These are phyloP conservation scores for Cercospora sp. DNA, from an alignment of 2,329 filamentous ascomycete genomes.

Conservation along the genomic window DNA sequence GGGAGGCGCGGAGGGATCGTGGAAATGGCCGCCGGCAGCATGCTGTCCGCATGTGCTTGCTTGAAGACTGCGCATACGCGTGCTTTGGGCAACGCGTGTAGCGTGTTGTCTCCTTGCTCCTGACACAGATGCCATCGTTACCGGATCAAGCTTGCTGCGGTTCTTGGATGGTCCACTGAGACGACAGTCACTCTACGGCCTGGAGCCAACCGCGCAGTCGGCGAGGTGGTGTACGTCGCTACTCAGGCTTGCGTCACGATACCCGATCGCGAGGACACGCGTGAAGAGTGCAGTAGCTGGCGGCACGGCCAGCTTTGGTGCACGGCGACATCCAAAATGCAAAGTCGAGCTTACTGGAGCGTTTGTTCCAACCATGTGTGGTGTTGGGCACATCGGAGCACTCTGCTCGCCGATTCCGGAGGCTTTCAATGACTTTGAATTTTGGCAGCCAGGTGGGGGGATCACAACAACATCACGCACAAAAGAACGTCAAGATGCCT, in stretches of 20 bases:
- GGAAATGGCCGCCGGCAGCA: neutral
- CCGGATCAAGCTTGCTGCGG: neutral
- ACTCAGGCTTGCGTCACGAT: neutral
- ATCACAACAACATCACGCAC: neutral
- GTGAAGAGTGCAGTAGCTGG: neutral
- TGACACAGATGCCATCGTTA: neutral
- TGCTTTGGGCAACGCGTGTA: neutral
- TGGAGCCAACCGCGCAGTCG: neutral
- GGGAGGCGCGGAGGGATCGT: neutral
- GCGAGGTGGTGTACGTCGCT: neutral
- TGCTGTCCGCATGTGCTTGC: neutral
- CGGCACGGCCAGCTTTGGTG: neutral
- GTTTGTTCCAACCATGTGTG: neutral
- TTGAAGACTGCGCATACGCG: neutral
- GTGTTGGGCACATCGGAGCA: neutral
- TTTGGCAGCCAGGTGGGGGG: slow-evolving; percentile 1
- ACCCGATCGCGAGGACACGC: neutral
- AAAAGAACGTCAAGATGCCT: slow-evolving; percentile 22
- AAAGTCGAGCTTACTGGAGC: neutral
- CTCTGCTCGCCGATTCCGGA: slow-evolving; percentile 9
- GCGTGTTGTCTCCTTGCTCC: neutral
- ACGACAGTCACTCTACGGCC: neutral
- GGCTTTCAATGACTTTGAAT: neutral
- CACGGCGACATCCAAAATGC: neutral
- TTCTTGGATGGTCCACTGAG: neutral